phyloP scores from a whole-genome alignment of 192 early-diverging fungal genomes.

The Haplosporangium gracile region DNA sequence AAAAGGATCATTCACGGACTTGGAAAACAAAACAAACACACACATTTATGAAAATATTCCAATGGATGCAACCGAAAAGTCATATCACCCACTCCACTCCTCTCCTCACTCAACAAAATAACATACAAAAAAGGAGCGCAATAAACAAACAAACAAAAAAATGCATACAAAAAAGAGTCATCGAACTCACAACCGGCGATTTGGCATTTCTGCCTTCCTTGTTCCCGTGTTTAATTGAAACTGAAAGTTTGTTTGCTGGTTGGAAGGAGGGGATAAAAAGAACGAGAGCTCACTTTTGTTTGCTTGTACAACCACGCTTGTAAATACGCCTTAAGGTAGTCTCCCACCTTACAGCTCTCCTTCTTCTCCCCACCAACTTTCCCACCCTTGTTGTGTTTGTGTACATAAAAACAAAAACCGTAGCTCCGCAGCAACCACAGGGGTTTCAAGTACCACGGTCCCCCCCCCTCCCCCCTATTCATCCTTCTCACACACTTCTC shows the following conservation, averaged over 20 bases:
- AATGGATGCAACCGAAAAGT: too few relatives aligned
- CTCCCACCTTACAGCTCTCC: background rate
- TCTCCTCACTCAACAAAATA: too few relatives aligned
- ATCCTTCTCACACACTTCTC: background rate
- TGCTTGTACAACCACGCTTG: background rate
- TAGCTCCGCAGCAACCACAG: background rate
- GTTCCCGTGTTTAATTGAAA: background rate
- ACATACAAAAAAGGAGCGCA: background rate
- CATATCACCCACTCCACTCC: too few relatives aligned
- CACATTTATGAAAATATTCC: too few relatives aligned
- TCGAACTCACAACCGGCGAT: background rate
- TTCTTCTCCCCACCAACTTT: conserved; percentile 21
- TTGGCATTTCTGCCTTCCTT: background rate
- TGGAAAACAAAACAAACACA: too few relatives aligned
- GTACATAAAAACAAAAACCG: background rate
- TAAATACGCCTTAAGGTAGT: background rate
- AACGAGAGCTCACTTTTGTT: background rate
- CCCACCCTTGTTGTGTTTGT: conserved; percentile 31
- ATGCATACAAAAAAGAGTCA: conserved; percentile 17
- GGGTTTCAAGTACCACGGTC: background rate
- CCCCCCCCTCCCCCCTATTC: background rate
- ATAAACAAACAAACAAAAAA: background rate
- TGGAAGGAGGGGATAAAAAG: background rate
- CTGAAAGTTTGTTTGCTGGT: background rate
- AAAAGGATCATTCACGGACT: too few relatives aligned